Percentiles rank a stretch among this genome's conserved stretches.
Conservation (phyloP, 2,329 filamentous ascomycete genomes). For the Gnomoniopsis sp. region DNA sequence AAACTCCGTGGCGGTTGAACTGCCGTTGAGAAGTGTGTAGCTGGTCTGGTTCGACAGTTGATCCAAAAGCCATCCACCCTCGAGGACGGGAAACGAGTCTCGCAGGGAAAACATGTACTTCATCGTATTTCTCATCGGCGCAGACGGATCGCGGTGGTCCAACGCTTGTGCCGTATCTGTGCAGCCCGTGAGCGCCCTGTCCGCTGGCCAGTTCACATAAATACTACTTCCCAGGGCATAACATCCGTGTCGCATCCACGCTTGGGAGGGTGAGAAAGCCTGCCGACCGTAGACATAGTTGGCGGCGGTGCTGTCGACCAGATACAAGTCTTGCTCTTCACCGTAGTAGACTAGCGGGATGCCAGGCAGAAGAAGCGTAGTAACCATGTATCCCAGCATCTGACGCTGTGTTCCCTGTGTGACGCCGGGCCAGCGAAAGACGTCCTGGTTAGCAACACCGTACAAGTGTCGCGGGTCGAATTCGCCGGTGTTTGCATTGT, state of each 20-base stretch:
- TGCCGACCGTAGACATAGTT: conserved; percentile 64
- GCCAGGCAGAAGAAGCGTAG: conserved; percentile 57
- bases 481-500: conserved; percentile 57
- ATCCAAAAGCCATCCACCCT: conserved; percentile 54
- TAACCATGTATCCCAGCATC: conserved; percentile 55
- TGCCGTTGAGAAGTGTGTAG: conserved; percentile 42
- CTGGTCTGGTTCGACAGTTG: conserved; percentile 55
- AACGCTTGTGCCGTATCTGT: conserved; percentile 49
- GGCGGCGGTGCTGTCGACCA: conserved; percentile 57
- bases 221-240: conserved; percentile 53
- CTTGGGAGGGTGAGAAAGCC: conserved; percentile 56
- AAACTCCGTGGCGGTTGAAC: conserved; percentile 32
- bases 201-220: conserved; percentile 53
- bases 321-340: conserved; percentile 61
- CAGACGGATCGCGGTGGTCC: conserved; percentile 61
- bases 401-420: conserved; percentile 54
- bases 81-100: conserved; percentile 51
- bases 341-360: conserved; percentile 52
- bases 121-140: conserved; percentile 57
- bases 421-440: conserved; percentile 61
- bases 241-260: conserved; percentile 62
- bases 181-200: conserved; percentile 49
- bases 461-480: conserved; percentile 65
- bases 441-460: conserved; percentile 63
- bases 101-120: conserved; percentile 62